Percentiles rank a stretch among this genome's conserved stretches.
These are phyloP conservation scores for Crithidia thermophila DNA, from an alignment of 208 protist species.

Conservation along the genomic window DNA sequence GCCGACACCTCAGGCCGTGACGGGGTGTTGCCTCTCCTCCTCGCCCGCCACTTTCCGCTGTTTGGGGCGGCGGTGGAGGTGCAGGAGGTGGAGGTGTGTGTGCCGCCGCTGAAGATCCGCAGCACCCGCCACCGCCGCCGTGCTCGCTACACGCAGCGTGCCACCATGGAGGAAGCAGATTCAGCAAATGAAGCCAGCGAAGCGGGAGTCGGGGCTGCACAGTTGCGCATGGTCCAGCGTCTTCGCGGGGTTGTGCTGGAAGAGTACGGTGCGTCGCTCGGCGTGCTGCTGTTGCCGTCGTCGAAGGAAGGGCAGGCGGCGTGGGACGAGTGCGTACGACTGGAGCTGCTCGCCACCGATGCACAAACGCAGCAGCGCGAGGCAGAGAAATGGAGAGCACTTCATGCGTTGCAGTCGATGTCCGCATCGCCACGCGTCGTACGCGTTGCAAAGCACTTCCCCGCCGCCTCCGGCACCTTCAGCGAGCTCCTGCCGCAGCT, in stretches of 20 bases:
- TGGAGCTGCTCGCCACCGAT: no score
- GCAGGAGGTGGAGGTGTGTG: slow-evolving; percentile 13
- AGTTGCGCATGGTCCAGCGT: slow-evolving; percentile 18
- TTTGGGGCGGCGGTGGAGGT: slow-evolving; percentile 47
- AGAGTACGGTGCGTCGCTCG: slow-evolving; percentile 29
- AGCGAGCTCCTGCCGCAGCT: slow-evolving; percentile 25
- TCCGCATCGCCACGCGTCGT: slow-evolving; percentile 15
- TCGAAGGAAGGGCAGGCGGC: neutral
- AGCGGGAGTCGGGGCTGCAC: neutral
- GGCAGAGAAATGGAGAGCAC: neutral
- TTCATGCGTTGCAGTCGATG: neutral
- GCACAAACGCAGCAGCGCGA: neutral
- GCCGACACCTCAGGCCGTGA: neutral
- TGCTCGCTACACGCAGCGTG: neutral
- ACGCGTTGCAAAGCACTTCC: slow-evolving; percentile 40
- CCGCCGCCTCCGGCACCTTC: slow-evolving; percentile 30
- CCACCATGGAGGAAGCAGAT: neutral
- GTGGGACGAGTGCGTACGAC: neutral
- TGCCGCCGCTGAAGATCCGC: neutral
- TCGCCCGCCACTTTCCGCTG: slow-evolving; percentile 46
- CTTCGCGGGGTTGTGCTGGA: slow-evolving; percentile 36
- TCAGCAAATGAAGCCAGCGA: neutral
- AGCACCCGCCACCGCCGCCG: slow-evolving; percentile 17
- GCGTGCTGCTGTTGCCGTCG: slow-evolving; percentile 28
- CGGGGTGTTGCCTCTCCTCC: slow-evolving; percentile 23